Percentiles rank a stretch among this genome's conserved stretches.
Conservation (phyloP, 2,329 filamentous ascomycete genomes). For the Stylonectria norvegica region DNA sequence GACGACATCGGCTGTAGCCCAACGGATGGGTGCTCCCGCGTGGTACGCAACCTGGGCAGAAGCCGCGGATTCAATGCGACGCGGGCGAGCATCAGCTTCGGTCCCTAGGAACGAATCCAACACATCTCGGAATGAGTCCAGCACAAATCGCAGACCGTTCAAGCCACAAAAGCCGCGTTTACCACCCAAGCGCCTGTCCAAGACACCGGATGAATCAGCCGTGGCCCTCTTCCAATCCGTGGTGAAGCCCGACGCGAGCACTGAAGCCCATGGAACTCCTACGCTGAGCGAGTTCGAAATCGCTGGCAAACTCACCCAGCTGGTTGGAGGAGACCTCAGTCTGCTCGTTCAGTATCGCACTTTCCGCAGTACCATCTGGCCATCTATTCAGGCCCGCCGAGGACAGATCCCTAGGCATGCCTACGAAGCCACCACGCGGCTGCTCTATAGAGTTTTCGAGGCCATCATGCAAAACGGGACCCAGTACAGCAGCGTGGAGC, state of each 20-base stretch:
- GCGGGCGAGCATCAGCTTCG: slow-evolving; percentile 6
- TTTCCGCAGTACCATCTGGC: slow-evolving; percentile 31
- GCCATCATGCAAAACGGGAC: slow-evolving; percentile 13
- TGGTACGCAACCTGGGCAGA: slow-evolving; percentile 25
- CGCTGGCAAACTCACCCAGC: slow-evolving; percentile 27
- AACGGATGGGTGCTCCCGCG: slow-evolving; percentile 18
- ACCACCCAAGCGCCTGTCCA: slow-evolving; percentile 9
- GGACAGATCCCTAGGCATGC: slow-evolving; percentile 29
- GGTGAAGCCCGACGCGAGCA: slow-evolving; percentile 22
- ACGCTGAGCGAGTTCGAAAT: slow-evolving; percentile 29
- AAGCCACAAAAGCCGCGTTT: no score
- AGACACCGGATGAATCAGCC: slow-evolving; percentile 20
- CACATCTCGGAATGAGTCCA: slow-evolving; percentile 5
- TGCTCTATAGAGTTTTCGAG: slow-evolving; percentile 19
- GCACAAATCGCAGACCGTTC: not conserved
- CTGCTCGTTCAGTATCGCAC: slow-evolving; percentile 19
- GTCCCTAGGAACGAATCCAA: slow-evolving; percentile 5
- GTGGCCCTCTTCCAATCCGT: slow-evolving; percentile 37
- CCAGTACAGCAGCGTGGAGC: slow-evolving; percentile 16
- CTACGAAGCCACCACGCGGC: slow-evolving; percentile 18
- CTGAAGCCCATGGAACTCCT: slow-evolving; percentile 1
- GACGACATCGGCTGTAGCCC: slow-evolving; percentile 18
- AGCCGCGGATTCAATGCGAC: slow-evolving; percentile 6
- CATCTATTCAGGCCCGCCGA: slow-evolving; percentile 26
- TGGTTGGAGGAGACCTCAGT: slow-evolving; percentile 14